Evolutionary conservation across 768 basidiomycete species (phyloP), one percentile per base, ranked within the genome.

Genomic region (Rickenella mellea): DNA sequence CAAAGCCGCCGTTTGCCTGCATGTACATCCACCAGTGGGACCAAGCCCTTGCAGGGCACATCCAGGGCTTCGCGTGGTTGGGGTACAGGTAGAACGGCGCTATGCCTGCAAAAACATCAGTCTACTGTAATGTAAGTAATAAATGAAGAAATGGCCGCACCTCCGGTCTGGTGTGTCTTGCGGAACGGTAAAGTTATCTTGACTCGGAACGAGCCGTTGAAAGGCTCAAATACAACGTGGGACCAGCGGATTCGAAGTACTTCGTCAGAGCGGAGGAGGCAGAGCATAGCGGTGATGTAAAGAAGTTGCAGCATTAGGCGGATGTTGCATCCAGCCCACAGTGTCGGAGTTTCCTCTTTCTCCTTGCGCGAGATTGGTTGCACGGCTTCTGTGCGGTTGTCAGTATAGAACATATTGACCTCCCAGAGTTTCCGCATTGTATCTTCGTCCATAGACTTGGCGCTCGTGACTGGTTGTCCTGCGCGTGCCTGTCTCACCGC

Each of bases 21-120:
- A n/a, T 54, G 49, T 5, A 65, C 58, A 14, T 60, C 55, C 37
- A 65, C 68, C 42, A 63, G 58, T 17, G 21, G 9, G 49, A 46
- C 27, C 45, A 17, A 14, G 52, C 50, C 5, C 24, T 29, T 3
- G 49, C 40, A 7, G 52, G 44, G 36, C 43, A 40, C 35, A 53
- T 40, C 47, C 47, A 48, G 3, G 49, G 49, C 22, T 45, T 41
- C 10, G 48, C 42, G 1, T 3, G 21, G 24, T 48, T 44, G 2
- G 36, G 25, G 27, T 48, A 53, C 7, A 53, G 43, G 21, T 36
- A 42, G 42, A 53, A 53, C 15, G 52, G 52, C n/a, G 40, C 26
- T 10, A 48, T 53, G 17, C 44, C 48, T 52, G 27, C 10, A 22
- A 11, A 22, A 7, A 40, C 12, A 44, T 3, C 10, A 27, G n/a